A percentile compares a stretch with the other conserved stretches of the same genome.
Evolutionary conservation across 768 basidiomycete species (phyloP).

Genomic region (Auricularia heimuer): DNA sequence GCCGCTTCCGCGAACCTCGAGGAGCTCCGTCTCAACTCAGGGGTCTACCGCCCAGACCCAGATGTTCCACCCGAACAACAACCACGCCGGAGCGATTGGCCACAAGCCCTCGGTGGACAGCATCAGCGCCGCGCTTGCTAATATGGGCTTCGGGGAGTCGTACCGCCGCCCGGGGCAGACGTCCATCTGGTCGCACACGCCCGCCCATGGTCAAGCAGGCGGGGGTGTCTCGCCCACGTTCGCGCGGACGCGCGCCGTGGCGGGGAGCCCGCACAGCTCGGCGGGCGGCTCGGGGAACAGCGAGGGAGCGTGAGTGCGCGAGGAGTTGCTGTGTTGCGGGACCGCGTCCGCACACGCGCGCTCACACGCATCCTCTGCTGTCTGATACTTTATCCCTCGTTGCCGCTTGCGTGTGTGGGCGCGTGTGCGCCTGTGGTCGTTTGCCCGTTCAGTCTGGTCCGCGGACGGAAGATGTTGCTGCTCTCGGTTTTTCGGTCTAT

Average conservation of each 20-base stretch:
- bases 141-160: neutral
- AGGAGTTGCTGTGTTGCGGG: too few species aligned
- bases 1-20: neutral
- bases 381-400: too few species aligned
- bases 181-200: neutral
- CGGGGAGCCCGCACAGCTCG: neutral
- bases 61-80: neutral
- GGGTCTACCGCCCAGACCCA: neutral
- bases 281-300: neutral
- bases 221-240: neutral
- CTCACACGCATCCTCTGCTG: too few species aligned
- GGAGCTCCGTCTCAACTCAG: neutral
- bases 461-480: too few species aligned
- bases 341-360: too few species aligned
- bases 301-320: too few species aligned
- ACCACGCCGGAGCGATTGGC: neutral
- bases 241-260: neutral
- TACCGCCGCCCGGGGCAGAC: neutral
- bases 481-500: too few species aligned
- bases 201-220: neutral
- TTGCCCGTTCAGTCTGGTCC: too few species aligned
- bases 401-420: too few species aligned
- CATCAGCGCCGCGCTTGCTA: neutral
- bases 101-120: slow-evolving; percentile 1
- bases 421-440: too few species aligned